A percentile compares a stretch with the other conserved stretches of the same genome.
These are phyloP conservation scores for Litchi chinensis DNA, from an alignment of 345 rosid genomes.

Conservation along the genomic window DNA sequence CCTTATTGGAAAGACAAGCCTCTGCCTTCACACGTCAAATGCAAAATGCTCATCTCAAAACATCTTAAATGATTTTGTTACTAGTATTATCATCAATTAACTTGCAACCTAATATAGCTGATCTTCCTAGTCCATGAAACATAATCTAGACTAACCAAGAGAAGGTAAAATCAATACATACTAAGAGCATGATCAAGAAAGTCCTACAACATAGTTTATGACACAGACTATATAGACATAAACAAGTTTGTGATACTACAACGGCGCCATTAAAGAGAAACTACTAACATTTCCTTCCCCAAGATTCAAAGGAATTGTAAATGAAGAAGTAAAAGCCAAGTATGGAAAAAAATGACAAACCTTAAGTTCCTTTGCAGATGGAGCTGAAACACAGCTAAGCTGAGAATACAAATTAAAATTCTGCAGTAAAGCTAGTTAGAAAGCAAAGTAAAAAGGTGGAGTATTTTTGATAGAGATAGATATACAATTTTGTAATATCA, in stretches of 20 bases:
- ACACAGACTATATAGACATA: not conserved
- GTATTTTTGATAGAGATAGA: constrained; percentile 19
- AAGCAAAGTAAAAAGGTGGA: constrained; percentile 17
- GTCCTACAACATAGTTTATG: not conserved
- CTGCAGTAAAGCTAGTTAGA: constrained; percentile 15
- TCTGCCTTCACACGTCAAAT: not conserved
- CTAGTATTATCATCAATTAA: not conserved
- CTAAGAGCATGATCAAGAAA: not conserved
- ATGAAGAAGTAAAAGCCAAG: constrained; percentile 2
- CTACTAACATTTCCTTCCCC: not conserved
- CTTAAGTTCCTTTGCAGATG: constrained; percentile 24
- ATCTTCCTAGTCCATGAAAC: not conserved
- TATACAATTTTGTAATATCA: constrained; percentile 19
- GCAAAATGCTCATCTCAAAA: not conserved
- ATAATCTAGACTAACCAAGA: not conserved
- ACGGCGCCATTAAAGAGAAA: not conserved
- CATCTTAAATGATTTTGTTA: not conserved
- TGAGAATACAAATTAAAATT: constrained; percentile 2
- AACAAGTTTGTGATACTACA: not conserved
- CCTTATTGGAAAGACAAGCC: not conserved
- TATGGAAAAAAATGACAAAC: constrained; percentile 32
- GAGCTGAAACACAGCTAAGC: constrained; percentile 17
- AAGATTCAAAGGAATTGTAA: not conserved
- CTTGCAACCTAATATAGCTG: not conserved
- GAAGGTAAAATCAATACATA: not conserved